Conservation (phyloP, 805 yeast genomes). For the Saccharomycopsis lassenensis region DNA sequence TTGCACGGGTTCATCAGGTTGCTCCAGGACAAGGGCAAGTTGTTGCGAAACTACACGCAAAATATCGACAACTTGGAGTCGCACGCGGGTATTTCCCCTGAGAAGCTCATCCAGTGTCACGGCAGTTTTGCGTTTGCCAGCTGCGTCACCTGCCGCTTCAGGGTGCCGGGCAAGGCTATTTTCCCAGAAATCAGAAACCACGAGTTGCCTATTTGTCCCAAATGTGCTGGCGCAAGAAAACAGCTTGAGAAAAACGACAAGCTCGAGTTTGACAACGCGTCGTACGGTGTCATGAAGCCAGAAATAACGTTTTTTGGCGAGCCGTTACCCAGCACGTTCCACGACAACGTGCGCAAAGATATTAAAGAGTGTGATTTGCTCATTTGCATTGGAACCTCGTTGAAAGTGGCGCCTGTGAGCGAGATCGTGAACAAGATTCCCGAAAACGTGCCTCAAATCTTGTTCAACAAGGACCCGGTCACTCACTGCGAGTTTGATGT, state of each 20-base stretch:
- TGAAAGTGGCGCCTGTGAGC: constrained; percentile 87
- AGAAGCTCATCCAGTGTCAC: constrained; percentile 76
- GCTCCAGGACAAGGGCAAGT: constrained; percentile 64
- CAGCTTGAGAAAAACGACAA: constrained; percentile 22
- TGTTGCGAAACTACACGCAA: constrained; percentile 80
- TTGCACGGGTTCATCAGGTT: constrained; percentile 70
- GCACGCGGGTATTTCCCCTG: constrained; percentile 61
- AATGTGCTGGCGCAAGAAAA: constrained; percentile 40
- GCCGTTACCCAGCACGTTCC: constrained; percentile 60
- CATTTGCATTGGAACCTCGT: constrained; percentile 80
- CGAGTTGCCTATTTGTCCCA: constrained; percentile 63
- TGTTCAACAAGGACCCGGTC: constrained; percentile 69
- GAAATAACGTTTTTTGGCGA: constrained; percentile 91
- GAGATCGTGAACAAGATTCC: constrained; percentile 72
- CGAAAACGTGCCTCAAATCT: constrained; percentile 67
- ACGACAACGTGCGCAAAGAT: constrained; percentile 48
- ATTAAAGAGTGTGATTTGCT: constrained; percentile 61
- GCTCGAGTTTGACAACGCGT: constrained; percentile 23
- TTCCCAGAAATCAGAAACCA: constrained; percentile 47
- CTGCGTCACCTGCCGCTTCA: constrained; percentile 64
- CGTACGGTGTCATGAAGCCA: constrained; percentile 80
- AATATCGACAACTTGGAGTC: constrained; percentile 82
- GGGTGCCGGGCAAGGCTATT: constrained; percentile 54
- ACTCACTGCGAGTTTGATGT: constrained; percentile 72
- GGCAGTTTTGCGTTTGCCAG: constrained; percentile 87